Evolutionary conservation across 1,284 basidiomycete genomes (phyloP).

Genomic region (Mycosarcoma maydis): DNA sequence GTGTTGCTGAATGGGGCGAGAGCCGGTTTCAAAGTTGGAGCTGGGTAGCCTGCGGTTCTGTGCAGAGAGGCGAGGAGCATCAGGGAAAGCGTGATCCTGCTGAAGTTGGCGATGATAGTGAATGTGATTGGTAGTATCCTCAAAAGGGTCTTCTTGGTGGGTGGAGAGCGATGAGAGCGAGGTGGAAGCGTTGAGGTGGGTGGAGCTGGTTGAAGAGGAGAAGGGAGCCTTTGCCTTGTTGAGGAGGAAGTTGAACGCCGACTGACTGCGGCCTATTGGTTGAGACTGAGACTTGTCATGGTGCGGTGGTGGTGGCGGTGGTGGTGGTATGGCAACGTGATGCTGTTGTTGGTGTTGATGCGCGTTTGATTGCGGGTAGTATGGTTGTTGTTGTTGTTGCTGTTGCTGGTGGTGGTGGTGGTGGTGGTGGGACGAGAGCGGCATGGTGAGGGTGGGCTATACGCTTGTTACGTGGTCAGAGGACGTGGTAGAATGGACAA

Average conservation of each 20-base stretch:
- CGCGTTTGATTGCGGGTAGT: neutral
- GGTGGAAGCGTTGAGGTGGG: conserved; percentile 42
- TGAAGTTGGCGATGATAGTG: conserved; percentile 48
- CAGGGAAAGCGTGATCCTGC: conserved; percentile 29
- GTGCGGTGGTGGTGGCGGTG: conserved; percentile 2
- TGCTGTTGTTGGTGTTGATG: conserved; percentile 9
- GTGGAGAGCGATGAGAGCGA: conserved; percentile 45
- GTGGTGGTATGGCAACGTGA: conserved; percentile 6
- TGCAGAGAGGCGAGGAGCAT: conserved; percentile 17
- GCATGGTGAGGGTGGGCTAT: too few species aligned
- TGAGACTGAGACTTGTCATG: conserved; percentile 21
- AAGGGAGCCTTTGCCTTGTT: conserved; percentile 60
- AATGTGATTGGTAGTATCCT: conserved; percentile 40
- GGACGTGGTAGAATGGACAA: too few species aligned
- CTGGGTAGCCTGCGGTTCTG: conserved; percentile 20
- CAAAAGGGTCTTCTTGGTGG: conserved; percentile 37
- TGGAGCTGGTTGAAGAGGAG: conserved; percentile 45
- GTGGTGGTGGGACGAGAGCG: neutral
- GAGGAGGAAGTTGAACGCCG: conserved; percentile 60
- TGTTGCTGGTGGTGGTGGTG: conserved; percentile 3
- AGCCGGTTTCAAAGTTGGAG: conserved; percentile 8
- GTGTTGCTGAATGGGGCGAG: conserved; percentile 4
- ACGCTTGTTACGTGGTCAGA: too few species aligned
- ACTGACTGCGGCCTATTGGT: conserved; percentile 55
- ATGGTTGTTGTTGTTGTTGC: conserved; percentile 9